Evolutionary conservation across 306 rosid genomes (phyloP).

Genomic region (Inga leiocalycina): DNA sequence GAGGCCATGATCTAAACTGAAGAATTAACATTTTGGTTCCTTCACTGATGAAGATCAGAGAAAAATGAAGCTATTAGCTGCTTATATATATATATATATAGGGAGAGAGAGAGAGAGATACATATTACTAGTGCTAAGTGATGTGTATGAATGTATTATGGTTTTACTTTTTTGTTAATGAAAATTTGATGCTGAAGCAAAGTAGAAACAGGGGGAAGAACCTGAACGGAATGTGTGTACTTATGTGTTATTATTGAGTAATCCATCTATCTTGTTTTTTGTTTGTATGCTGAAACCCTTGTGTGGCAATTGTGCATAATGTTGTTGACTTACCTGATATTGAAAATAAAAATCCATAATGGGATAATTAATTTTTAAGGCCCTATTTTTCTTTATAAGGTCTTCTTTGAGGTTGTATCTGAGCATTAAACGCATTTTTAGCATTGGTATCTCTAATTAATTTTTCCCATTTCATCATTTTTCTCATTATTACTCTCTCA

Average conservation of each 20-base stretch:
- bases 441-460: too few relatives aligned
- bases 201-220: slow-evolving; percentile 46
- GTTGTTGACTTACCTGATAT: not conserved
- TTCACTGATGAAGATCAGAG: slow-evolving; percentile 29
- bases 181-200: slow-evolving; percentile 36
- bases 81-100: slow-evolving; percentile 11
- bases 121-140: slow-evolving; percentile 37
- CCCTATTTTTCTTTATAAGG: too few relatives aligned
- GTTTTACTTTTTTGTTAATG: slow-evolving; percentile 24
- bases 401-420: too few relatives aligned
- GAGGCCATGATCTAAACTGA: slow-evolving; percentile 36
- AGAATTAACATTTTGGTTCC: slow-evolving; percentile 39
- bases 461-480: too few relatives aligned
- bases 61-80: slow-evolving; percentile 28
- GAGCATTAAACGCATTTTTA: too few relatives aligned
- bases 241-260: slow-evolving; percentile 36
- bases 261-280: slow-evolving; percentile 43
- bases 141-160: slow-evolving; percentile 38
- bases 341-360: not conserved
- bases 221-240: slow-evolving; percentile 39
- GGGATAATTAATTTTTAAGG: not conserved
- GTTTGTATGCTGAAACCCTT: slow-evolving; percentile 26
- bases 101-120: not conserved
- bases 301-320: not conserved
- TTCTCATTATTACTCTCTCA: too few relatives aligned